A percentile compares a stretch with the other conserved stretches of the same genome.
Evolutionary conservation across 2,329 filamentous ascomycete genomes (phyloP).

Genomic region (Domatiomyces globalis): DNA sequence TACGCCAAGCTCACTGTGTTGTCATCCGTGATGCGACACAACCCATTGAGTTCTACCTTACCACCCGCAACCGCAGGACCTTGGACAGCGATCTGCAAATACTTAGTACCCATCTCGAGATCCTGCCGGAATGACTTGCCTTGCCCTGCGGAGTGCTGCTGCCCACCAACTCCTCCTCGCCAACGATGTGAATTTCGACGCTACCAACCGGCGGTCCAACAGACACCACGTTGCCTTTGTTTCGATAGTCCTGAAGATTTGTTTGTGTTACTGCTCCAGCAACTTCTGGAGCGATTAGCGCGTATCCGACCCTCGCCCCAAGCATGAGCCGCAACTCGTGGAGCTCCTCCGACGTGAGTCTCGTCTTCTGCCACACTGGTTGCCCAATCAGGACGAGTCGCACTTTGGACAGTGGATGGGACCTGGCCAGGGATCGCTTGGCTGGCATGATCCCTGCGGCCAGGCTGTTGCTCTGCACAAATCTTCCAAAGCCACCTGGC

Average conservation of each 20-base stretch:
- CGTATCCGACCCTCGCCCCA: slow-evolving; percentile 68
- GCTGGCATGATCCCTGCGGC: slow-evolving; percentile 42
- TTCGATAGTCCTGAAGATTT: slow-evolving; percentile 71
- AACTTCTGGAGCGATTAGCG: slow-evolving; percentile 66
- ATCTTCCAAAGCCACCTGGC: slow-evolving; percentile 18
- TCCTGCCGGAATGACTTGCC: slow-evolving; percentile 32
- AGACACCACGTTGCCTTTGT: slow-evolving; percentile 29
- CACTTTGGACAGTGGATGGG: slow-evolving; percentile 47
- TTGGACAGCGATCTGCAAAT: slow-evolving; percentile 9
- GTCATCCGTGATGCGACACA: slow-evolving; percentile 7
- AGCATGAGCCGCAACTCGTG: slow-evolving; percentile 73
- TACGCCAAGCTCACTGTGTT: neutral
- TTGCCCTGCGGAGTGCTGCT: slow-evolving; percentile 42
- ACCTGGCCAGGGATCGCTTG: slow-evolving; percentile 38
- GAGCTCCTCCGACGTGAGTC: slow-evolving; percentile 54
- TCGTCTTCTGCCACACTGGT: slow-evolving; percentile 45
- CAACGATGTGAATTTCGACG: slow-evolving; percentile 56
- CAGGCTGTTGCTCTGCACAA: slow-evolving; percentile 51
- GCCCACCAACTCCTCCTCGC: slow-evolving; percentile 22
- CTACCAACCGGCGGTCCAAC: slow-evolving; percentile 72
- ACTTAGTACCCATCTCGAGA: neutral
- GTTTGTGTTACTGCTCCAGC: slow-evolving; percentile 83
- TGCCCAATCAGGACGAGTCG: slow-evolving; percentile 72
- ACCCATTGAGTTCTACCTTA: slow-evolving; percentile 9
- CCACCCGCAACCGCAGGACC: slow-evolving; percentile 14